phyloP scores from a whole-genome alignment of 352 stramenopile species.

The Elongisporangium anandrum region DNA sequence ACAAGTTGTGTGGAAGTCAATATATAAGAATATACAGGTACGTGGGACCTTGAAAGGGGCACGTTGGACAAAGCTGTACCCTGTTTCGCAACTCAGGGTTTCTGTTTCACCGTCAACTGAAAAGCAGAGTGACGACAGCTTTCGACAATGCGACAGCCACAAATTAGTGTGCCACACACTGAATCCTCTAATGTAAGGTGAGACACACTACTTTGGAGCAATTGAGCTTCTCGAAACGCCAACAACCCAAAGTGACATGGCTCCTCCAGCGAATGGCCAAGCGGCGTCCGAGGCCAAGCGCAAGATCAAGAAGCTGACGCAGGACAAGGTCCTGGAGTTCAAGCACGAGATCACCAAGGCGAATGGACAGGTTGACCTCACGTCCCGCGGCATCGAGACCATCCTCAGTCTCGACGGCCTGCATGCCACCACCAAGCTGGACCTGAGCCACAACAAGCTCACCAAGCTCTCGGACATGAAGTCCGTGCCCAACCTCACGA shows the following conservation, averaged over 20 bases:
- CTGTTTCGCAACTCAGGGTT: not conserved
- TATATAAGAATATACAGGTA: not conserved
- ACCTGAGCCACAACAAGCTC: slow-evolving; percentile 84
- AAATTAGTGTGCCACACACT: too few relatives aligned
- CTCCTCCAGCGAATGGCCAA: not conserved
- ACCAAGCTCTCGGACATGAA: slow-evolving; percentile 77
- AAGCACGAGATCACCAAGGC: slow-evolving; percentile 35
- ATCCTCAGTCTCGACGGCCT: slow-evolving; percentile 75
- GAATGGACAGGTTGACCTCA: slow-evolving; percentile 59
- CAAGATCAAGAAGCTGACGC: slow-evolving; percentile 88
- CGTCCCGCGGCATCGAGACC: slow-evolving; percentile 66
- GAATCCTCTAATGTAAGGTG: not conserved
- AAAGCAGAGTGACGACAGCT: not conserved
- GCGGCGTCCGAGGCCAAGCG: slow-evolving; percentile 26
- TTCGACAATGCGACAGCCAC: not conserved
- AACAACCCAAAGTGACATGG: not conserved
- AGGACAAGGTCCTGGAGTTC: slow-evolving; percentile 67
- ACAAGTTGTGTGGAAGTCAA: not conserved
- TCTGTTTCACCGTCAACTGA: not conserved
- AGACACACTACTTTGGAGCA: not conserved
- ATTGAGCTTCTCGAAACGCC: not conserved
- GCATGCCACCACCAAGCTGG: slow-evolving; percentile 57
- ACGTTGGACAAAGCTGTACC: not conserved
- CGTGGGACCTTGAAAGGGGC: not conserved
- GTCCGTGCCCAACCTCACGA: slow-evolving; percentile 49